Percentiles rank a stretch among this genome's conserved stretches.
phyloP scores from a whole-genome alignment of 192 early-diverging fungal genomes.

The Dissophora globulifera region DNA sequence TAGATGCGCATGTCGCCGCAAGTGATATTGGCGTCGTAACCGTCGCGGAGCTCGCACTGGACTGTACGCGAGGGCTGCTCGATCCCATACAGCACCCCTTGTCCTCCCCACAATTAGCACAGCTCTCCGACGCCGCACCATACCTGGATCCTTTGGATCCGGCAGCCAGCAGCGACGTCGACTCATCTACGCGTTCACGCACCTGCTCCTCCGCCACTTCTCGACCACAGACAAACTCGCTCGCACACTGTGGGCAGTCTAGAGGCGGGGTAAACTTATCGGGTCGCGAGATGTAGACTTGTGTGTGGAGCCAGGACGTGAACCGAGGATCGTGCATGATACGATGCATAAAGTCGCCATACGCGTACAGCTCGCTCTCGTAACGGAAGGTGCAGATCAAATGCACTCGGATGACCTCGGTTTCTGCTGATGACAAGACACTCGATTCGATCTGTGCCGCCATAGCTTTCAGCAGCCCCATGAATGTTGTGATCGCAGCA shows the following conservation, averaged over 20 bases:
- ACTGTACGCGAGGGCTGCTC: no score
- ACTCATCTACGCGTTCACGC: not conserved
- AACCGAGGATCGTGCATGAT: conserved; percentile 39
- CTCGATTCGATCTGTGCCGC: conserved; percentile 39
- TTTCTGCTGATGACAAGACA: not conserved
- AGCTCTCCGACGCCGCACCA: not conserved
- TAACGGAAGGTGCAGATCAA: conserved; percentile 47
- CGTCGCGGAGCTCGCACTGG: conserved; percentile 11
- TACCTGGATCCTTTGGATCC: not conserved
- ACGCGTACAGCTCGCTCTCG: conserved; percentile 43
- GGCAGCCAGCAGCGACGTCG: conserved; percentile 10
- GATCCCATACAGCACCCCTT: conserved; percentile 21
- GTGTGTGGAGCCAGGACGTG: conserved; percentile 27
- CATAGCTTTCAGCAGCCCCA: conserved; percentile 35
- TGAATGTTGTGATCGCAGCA: conserved; percentile 49
- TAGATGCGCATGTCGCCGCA: no score
- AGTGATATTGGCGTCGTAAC: no score
- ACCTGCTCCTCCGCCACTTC: not conserved
- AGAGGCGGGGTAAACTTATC: conserved; percentile 17
- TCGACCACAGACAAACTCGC: conserved; percentile 36
- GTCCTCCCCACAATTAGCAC: not conserved
- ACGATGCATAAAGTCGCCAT: conserved; percentile 46
- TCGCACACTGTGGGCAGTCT: conserved; percentile 25
- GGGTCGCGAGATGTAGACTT: conserved; percentile 36
- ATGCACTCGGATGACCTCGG: conserved; percentile 13